Percentiles rank a stretch among this genome's conserved stretches.
Evolutionary conservation across 2,329 filamentous ascomycete species (phyloP).

Genomic region (Arthroderma uncinatum): DNA sequence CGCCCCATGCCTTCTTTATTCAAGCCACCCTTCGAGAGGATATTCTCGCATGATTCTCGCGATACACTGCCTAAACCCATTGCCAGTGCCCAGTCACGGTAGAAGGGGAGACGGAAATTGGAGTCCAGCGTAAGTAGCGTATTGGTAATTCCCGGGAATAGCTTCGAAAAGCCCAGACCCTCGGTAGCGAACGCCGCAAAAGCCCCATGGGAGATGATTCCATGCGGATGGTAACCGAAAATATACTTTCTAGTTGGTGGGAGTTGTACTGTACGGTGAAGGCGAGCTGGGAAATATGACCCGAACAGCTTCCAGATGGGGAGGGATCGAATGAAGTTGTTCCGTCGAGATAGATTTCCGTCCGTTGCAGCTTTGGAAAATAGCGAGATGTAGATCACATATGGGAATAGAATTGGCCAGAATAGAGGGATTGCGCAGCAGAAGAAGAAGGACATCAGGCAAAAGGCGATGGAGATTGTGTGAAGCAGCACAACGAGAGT

Average conservation of each 20-base stretch:
- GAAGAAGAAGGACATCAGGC: slow-evolving; percentile 75
- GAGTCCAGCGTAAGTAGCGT: slow-evolving; percentile 85
- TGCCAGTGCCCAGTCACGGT: slow-evolving; percentile 84
- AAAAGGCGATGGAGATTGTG: slow-evolving; percentile 57
- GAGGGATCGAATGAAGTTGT: slow-evolving; percentile 59
- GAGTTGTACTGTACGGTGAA: slow-evolving; percentile 75
- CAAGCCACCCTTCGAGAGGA: slow-evolving; percentile 65
- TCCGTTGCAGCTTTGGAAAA: slow-evolving; percentile 67
- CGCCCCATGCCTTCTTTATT: slow-evolving; percentile 79
- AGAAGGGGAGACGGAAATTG: slow-evolving; percentile 88
- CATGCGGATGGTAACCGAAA: slow-evolving; percentile 93
- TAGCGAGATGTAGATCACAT: slow-evolving; percentile 66
- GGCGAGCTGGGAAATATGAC: slow-evolving; percentile 77
- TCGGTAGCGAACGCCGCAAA: slow-evolving; percentile 87
- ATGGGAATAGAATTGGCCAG: slow-evolving; percentile 70
- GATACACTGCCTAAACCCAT: slow-evolving; percentile 84
- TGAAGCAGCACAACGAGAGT: slow-evolving; percentile 68
- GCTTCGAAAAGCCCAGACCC: slow-evolving; percentile 69
- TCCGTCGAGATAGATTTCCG: slow-evolving; percentile 63
- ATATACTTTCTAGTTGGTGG: slow-evolving; percentile 82
- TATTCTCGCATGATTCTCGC: slow-evolving; percentile 80
- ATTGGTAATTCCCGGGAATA: slow-evolving; percentile 93
- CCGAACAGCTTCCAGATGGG: slow-evolving; percentile 81
- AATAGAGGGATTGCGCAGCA: slow-evolving; percentile 81
- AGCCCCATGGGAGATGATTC: slow-evolving; percentile 94